Base-by-base conservation (phyloP, 2,329 filamentous ascomycete species). In the Coniochaeta sp. region DNA sequence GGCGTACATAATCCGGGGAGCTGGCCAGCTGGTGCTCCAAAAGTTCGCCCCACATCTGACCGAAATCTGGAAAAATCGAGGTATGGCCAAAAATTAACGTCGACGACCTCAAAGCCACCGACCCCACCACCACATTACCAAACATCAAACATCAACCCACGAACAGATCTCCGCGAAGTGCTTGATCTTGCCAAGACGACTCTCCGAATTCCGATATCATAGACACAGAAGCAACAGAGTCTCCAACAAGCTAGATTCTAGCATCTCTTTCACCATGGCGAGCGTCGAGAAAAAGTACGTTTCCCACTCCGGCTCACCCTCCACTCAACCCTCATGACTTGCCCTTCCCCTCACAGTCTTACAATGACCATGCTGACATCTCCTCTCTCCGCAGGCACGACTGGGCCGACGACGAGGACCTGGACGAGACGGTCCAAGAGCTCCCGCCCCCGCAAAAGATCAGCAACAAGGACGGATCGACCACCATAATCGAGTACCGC, bases 401-500 rank as follows among this genome's bases (percentile, higher is more conserved):
- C 83, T 98, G 93, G 93, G 93, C 95, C 74, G 95, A 98, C 80
- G 91, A 95, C 74, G 92, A 96, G 74, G 90, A 93, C 72, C 89
- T 91, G 78, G 89, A 95, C 77, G 85, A 89, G 79, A 56, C 54
- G 2, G 80, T 84, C 67, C 71, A 75, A 58, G 83, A 86, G 61
- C 89, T 99, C 69, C 95, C 95, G 62, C 84, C 90, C 68, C 87
- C 90, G 68, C 89, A 95, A 79, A 90, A 93, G 69, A 93, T 91
- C 74, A 89, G 89, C 74, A 98, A 99, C 86, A 96, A 97, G 80
- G 95, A 99, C 76, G 95, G 96, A 74, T 96, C 91, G 70, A 96
- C 97, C 80, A 99, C 96, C 55, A 89, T 95, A 69, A 88, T 96
- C 72, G 90, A 90, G 64, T 96, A 91, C 81, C 85, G 87, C 70